Conservation (phyloP, 352 stramenopile species). For the Globisporangium barbulae region DNA sequence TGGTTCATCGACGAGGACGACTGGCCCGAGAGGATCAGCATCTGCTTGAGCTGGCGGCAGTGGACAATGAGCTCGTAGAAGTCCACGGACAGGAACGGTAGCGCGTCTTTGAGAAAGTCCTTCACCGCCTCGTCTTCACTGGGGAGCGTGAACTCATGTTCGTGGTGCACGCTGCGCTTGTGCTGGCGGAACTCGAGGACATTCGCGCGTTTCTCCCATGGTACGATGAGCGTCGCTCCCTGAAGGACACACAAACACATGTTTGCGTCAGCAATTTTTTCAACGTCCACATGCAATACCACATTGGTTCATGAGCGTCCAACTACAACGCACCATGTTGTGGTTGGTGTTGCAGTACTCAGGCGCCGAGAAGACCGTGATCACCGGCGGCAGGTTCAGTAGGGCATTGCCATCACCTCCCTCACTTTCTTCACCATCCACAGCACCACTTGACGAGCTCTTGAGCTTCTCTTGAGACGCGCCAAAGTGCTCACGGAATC, state of each 20-base stretch:
- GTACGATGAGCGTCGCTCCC: slow-evolving; percentile 67
- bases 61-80: slow-evolving; percentile 73
- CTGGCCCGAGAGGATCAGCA: slow-evolving; percentile 16
- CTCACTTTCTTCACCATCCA: slow-evolving; percentile 11
- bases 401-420: slow-evolving; percentile 2
- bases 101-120: slow-evolving; percentile 45
- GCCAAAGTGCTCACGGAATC: slow-evolving; percentile 71
- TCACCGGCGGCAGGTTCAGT: slow-evolving; percentile 43
- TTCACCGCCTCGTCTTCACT: slow-evolving; percentile 61
- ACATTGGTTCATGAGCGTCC: neutral
- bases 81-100: slow-evolving; percentile 74
- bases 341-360: slow-evolving; percentile 85
- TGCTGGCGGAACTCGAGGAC: slow-evolving; percentile 67
- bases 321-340: slow-evolving; percentile 39
- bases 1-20: slow-evolving; percentile 17
- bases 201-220: slow-evolving; percentile 34
- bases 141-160: slow-evolving; percentile 43
- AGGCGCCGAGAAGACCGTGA: slow-evolving; percentile 82
- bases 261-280: neutral
- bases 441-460: neutral
- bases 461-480: neutral
- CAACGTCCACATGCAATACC: neutral
- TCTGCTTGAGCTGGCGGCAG: slow-evolving; percentile 44
- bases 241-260: slow-evolving; percentile 2
- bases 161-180: slow-evolving; percentile 52